A percentile compares a stretch with the other conserved stretches of the same genome.
Evolutionary conservation across 2,329 filamentous ascomycete genomes (phyloP).

Genomic region (Colletotrichum filicis): DNA sequence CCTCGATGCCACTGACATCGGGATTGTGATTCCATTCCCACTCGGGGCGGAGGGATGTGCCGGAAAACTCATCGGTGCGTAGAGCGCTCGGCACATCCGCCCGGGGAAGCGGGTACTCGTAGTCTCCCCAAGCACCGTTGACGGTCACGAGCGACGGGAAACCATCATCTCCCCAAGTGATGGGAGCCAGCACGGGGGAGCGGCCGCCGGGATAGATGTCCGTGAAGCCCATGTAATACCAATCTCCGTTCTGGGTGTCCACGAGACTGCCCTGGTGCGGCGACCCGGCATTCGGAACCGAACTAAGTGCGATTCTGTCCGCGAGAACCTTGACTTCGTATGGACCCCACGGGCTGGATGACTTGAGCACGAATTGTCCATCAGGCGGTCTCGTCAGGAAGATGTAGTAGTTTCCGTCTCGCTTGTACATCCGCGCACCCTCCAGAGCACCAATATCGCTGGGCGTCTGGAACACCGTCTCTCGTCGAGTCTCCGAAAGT

Average conservation of each 20-base stretch:
- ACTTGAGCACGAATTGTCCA: slow-evolving; percentile 59
- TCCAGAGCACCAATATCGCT: slow-evolving; percentile 51
- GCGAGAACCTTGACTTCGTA: slow-evolving; percentile 58
- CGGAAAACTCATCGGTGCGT: slow-evolving; percentile 38
- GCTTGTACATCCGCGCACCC: slow-evolving; percentile 66
- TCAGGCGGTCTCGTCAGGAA: slow-evolving; percentile 57
- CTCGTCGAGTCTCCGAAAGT: slow-evolving; percentile 51
- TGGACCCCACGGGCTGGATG: slow-evolving; percentile 59
- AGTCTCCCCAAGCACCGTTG: slow-evolving; percentile 57
- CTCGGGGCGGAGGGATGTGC: slow-evolving; percentile 49
- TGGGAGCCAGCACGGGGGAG: slow-evolving; percentile 64
- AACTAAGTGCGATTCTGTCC: slow-evolving; percentile 47
- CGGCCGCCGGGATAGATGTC: slow-evolving; percentile 65
- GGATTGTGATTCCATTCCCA: slow-evolving; percentile 73
- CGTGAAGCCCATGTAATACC: slow-evolving; percentile 68
- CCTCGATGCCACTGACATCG: slow-evolving; percentile 56
- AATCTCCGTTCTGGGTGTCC: slow-evolving; percentile 59
- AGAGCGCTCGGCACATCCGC: not conserved
- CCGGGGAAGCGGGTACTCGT: slow-evolving; percentile 46
- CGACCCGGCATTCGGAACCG: slow-evolving; percentile 54
- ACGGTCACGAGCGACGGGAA: slow-evolving; percentile 56
- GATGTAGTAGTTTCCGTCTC: slow-evolving; percentile 65
- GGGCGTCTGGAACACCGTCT: slow-evolving; percentile 35
- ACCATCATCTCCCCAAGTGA: slow-evolving; percentile 56
- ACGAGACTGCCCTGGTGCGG: slow-evolving; percentile 66